Conservation (phyloP, 495 filamentous ascomycete species). For the Cercophora newfieldiana region DNA sequence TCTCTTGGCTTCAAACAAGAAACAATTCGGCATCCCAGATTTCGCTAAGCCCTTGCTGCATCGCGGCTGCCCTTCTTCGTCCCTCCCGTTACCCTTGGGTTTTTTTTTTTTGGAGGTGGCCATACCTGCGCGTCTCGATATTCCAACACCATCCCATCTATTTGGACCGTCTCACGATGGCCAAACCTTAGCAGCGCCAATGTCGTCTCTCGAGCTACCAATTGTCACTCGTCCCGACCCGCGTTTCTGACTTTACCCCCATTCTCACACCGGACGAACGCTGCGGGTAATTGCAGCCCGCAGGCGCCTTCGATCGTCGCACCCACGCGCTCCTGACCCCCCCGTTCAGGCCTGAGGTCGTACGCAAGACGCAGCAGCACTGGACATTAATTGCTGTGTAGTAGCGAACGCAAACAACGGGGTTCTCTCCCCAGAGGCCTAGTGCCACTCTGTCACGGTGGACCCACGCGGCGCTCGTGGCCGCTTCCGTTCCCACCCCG, state of each 20-base stretch:
- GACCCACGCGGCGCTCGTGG: neutral
- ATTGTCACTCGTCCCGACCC: neutral
- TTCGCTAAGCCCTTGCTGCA: neutral
- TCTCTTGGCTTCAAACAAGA: no score
- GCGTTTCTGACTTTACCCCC: neutral
- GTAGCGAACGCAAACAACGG: neutral
- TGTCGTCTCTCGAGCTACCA: slow-evolving; percentile 3
- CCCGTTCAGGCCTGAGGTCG: slow-evolving; percentile 19
- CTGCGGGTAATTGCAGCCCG: slow-evolving; percentile 26
- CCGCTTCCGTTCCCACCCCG: slow-evolving; percentile 7
- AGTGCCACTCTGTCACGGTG: slow-evolving; percentile 7
- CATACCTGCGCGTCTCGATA: neutral
- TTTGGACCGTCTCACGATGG: slow-evolving; percentile 5
- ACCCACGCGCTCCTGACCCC: slow-evolving; percentile 15
- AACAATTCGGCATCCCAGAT: no score
- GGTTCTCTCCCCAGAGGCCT: slow-evolving; percentile 1
- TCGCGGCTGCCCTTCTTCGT: neutral
- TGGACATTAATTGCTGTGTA: slow-evolving; percentile 8
- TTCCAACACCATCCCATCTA: neutral
- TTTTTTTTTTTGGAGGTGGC: no score
- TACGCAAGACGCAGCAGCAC: slow-evolving; percentile 20
- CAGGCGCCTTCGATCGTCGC: slow-evolving; percentile 14
- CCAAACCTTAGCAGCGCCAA: slow-evolving; percentile 11
- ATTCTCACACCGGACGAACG: neutral
- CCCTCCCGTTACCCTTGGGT: neutral